Conservation (phyloP, 495 filamentous ascomycete species). For the Aspergillus nanangensis region DNA sequence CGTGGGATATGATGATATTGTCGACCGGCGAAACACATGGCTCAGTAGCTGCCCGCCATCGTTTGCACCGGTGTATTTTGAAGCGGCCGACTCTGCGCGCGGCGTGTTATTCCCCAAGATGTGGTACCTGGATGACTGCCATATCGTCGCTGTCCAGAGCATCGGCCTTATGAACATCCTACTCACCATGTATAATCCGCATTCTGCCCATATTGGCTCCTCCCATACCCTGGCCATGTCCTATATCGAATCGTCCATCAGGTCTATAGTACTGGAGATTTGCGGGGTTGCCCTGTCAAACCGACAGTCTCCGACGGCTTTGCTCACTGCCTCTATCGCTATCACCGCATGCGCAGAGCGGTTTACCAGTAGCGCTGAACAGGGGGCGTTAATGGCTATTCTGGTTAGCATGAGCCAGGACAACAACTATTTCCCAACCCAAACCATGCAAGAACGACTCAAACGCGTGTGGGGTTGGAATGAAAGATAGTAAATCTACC, state of each 20-base stretch:
- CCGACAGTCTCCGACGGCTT: constrained; percentile 13
- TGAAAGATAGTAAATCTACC: too few relatives aligned
- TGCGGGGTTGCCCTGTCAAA: constrained; percentile 24
- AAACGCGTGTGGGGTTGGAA: neutral
- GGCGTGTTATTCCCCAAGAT: constrained; percentile 25
- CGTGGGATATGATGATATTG: constrained; percentile 6
- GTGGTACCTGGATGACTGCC: constrained; percentile 28
- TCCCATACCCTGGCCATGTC: constrained; percentile 8
- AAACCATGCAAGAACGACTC: neutral
- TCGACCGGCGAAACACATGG: constrained; percentile 2
- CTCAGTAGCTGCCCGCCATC: constrained; percentile 3
- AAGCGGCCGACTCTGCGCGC: constrained; percentile 1
- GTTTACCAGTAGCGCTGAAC: constrained; percentile 14
- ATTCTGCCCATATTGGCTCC: constrained; percentile 24
- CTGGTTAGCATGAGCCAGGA: constrained; percentile 6
- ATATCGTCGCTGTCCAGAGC: constrained; percentile 29
- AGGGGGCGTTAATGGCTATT: constrained; percentile 14
- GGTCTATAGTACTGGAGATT: constrained; percentile 17
- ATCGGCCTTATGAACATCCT: constrained; percentile 31
- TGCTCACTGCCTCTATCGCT: constrained; percentile 18
- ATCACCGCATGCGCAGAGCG: constrained; percentile 23
- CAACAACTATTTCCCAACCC: constrained; percentile 10
- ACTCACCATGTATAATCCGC: constrained; percentile 31
- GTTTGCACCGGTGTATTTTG: constrained; percentile 12
- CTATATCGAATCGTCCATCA: constrained; percentile 8